Base-by-base conservation (phyloP, 805 yeast genomes). In the Danielozyma ontarioensis region DNA sequence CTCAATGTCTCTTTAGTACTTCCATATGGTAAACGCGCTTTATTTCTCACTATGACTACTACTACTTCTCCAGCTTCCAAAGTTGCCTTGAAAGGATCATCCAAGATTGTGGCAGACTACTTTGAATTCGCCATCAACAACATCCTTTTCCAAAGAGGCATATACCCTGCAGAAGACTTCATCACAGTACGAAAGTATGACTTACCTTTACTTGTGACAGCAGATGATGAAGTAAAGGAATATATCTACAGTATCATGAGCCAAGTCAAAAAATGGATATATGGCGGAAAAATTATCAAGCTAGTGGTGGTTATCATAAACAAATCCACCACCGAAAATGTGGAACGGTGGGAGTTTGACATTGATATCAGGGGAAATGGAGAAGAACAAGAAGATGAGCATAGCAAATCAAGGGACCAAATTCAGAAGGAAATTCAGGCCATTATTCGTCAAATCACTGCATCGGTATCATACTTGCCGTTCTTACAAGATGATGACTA, bases 131-230 rank as follows among this genome's bases (percentile, higher is more conserved):
- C 90, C 34, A 79, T 89, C 33, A 82, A 86, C 51, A 76, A 80
- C 30, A 84, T 89, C 17, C 70, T 90, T 4, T 89, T 82, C 54
- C 97, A 90, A 55, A 64, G 97, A 33, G 95, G 95, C 0, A 79
- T 89, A 13, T 89, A 89, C 48, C 95, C 96, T 0, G 70, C 84
- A 3, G 94, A 84, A 41, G 95, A 87, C 52, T 89, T 90, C 57
- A 72, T 72, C 32, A 68, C 80, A 2, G 87, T 85, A 2, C 72
- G 75, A 45, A 87, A 86, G 51, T 90, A 86, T 57, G 96, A 85
- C 14, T 57, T 89, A 35, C 82, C 80, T 36, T 59, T 89, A 58
- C 64, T 89, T 27, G 74, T 82, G 17, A 76, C 85, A 3, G 71
- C 70, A 13, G 94, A 87, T 50, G 83, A 80, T 27, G 95, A 85